phyloP scores from a whole-genome alignment of 805 yeast genomes.

The Pichia membranifaciens region DNA sequence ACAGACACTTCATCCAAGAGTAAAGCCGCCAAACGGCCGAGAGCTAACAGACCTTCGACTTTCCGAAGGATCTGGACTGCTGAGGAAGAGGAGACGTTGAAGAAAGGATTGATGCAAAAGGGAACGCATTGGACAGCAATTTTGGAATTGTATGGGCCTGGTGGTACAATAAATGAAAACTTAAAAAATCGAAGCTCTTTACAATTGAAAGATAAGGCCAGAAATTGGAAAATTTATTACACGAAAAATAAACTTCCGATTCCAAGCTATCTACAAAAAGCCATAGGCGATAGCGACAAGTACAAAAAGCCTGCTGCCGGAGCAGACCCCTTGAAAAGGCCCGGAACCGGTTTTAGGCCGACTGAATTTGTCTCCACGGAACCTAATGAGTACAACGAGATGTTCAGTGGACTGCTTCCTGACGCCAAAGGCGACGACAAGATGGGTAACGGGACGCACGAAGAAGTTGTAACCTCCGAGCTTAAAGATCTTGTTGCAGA shows the following conservation, averaged over 20 bases:
- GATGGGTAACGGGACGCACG: constrained; percentile 3
- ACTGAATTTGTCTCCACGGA: constrained; percentile 8
- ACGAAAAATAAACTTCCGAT: constrained; percentile 68
- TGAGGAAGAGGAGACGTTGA: constrained; percentile 80
- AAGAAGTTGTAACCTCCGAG: constrained; percentile 25
- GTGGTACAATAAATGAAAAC: constrained; percentile 79
- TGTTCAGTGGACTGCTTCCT: constrained; percentile 14
- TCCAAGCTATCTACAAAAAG: constrained; percentile 74
- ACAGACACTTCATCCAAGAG: neutral
- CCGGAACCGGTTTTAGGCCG: neutral
- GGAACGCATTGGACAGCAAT: constrained; percentile 96
- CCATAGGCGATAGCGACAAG: constrained; percentile 49
- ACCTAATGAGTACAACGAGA: constrained; percentile 20
- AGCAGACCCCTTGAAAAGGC: neutral
- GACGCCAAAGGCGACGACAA: neutral
- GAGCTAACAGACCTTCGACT: constrained; percentile 26
- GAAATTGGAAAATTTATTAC: constrained; percentile 90
- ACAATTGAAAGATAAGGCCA: constrained; percentile 92
- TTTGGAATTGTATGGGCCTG: constrained; percentile 86
- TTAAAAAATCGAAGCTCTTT: constrained; percentile 85
- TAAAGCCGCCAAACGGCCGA: constrained; percentile 13
- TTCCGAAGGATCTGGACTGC: constrained; percentile 76
- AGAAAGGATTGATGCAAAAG: constrained; percentile 69
- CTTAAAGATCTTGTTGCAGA: constrained; percentile 31
- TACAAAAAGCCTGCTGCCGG: constrained; percentile 4